These are phyloP conservation scores for Chlorella ohadii DNA, from an alignment of 139 green algal species.

Conservation along the genomic window DNA sequence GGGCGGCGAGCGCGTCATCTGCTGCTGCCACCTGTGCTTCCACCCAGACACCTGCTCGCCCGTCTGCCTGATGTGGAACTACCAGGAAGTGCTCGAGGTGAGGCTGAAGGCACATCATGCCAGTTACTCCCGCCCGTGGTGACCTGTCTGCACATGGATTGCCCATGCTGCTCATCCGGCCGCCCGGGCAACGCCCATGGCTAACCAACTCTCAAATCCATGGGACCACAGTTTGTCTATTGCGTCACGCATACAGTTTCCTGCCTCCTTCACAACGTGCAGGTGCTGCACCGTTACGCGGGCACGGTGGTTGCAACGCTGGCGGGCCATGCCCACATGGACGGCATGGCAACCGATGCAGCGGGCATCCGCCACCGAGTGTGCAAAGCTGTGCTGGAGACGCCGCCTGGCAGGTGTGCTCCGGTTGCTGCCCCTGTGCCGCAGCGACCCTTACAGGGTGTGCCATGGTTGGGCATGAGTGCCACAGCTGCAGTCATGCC, in stretches of 20 bases:
- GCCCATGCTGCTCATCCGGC: too few relatives aligned
- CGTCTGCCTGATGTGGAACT: slow-evolving; percentile 80
- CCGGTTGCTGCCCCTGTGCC: too few relatives aligned
- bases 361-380: slow-evolving; percentile 75
- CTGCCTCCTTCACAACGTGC: too few relatives aligned
- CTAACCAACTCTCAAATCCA: too few relatives aligned
- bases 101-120: background rate
- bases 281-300: slow-evolving; percentile 33
- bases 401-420: slow-evolving; percentile 46
- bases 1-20: slow-evolving; percentile 53
- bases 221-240: too few relatives aligned
- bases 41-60: slow-evolving; percentile 57
- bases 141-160: too few relatives aligned
- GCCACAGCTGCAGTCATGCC: too few relatives aligned
- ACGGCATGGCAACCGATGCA: slow-evolving; percentile 43
- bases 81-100: slow-evolving; percentile 59
- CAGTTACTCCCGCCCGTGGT: too few relatives aligned
- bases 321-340: slow-evolving; percentile 72
- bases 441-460: background rate
- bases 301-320: slow-evolving; percentile 66
- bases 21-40: slow-evolving; percentile 56
- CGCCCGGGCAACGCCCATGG: too few relatives aligned
- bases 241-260: too few relatives aligned
- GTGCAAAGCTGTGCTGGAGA: slow-evolving; percentile 75
- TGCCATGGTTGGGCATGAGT: too few relatives aligned